Percentiles rank a stretch among this genome's conserved stretches.
Conservation (phyloP, 768 basidiomycete species). For the Pisolithus sp. region DNA sequence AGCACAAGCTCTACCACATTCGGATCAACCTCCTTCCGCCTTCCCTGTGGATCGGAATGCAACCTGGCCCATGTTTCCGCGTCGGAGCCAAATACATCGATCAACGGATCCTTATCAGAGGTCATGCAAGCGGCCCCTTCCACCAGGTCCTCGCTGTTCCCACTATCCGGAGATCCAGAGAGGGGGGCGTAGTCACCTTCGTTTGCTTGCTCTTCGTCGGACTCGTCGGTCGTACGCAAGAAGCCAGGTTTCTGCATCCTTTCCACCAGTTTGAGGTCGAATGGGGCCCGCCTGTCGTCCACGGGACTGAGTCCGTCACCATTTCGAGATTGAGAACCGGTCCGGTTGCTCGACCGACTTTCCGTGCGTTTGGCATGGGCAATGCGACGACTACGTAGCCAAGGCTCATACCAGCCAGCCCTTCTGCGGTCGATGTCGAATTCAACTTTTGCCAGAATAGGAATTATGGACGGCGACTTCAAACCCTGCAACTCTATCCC, state of each 20-base stretch:
- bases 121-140: constrained; percentile 36
- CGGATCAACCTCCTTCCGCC: constrained; percentile 26
- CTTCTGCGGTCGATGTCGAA: constrained; percentile 83
- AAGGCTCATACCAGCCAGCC: constrained; percentile 84
- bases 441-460: constrained; percentile 89
- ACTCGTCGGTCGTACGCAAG: constrained; percentile 19
- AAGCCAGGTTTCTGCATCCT: constrained; percentile 38
- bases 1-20: constrained; percentile 50
- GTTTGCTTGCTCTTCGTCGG: constrained; percentile 24
- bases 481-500: constrained; percentile 65
- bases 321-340: constrained; percentile 16
- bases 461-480: constrained; percentile 56
- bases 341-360: constrained; percentile 30
- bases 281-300: constrained; percentile 33
- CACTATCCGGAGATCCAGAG: constrained; percentile 21
- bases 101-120: constrained; percentile 44
- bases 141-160: constrained; percentile 23
- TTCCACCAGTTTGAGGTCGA: constrained; percentile 46
- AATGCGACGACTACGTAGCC: constrained; percentile 59
- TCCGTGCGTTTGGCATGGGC: constrained; percentile 56
- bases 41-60: constrained; percentile 29
- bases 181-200: constrained; percentile 23
- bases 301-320: constrained; percentile 16
- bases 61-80: constrained; percentile 57
- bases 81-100: constrained; percentile 62